phyloP scores from a whole-genome alignment of 495 filamentous ascomycete species.

The Glarea lozoyensis region DNA sequence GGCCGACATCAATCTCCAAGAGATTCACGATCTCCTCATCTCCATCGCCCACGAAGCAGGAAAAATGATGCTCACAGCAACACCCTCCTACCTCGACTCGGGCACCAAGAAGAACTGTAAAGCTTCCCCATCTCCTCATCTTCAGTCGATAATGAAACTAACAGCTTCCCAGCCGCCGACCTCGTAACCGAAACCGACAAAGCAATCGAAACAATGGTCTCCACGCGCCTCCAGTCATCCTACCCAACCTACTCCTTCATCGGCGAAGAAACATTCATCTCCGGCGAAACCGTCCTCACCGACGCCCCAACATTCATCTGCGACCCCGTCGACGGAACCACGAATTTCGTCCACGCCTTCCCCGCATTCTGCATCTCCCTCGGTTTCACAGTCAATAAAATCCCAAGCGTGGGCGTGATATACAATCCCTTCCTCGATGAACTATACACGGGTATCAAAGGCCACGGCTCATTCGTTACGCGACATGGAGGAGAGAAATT shows the following conservation, averaged over 20 bases:
- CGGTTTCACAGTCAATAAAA: slow-evolving; percentile 55
- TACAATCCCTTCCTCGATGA: slow-evolving; percentile 70
- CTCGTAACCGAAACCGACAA: slow-evolving; percentile 83
- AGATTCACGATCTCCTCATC: slow-evolving; percentile 74
- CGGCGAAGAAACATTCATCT: slow-evolving; percentile 78
- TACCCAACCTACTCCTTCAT: slow-evolving; percentile 70
- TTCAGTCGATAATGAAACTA: slow-evolving; percentile 12
- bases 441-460: slow-evolving; percentile 63
- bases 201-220: slow-evolving; percentile 71
- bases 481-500: slow-evolving; percentile 23
- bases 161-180: slow-evolving; percentile 51
- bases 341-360: slow-evolving; percentile 80
- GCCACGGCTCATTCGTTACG: slow-evolving; percentile 58
- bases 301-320: slow-evolving; percentile 73
- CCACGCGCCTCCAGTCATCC: slow-evolving; percentile 44
- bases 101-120: slow-evolving; percentile 83
- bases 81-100: slow-evolving; percentile 50
- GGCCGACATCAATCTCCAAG: slow-evolving; percentile 55
- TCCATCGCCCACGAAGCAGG: slow-evolving; percentile 69
- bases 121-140: slow-evolving; percentile 15
- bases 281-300: slow-evolving; percentile 49
- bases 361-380: slow-evolving; percentile 77
- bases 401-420: slow-evolving; percentile 68
- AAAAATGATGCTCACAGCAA: slow-evolving; percentile 68
- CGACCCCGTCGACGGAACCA: slow-evolving; percentile 86